Evolutionary conservation across 768 basidiomycete species (phyloP), one percentile per base, ranked within the genome.

Genomic region (Leccinellum rugosiceps): DNA sequence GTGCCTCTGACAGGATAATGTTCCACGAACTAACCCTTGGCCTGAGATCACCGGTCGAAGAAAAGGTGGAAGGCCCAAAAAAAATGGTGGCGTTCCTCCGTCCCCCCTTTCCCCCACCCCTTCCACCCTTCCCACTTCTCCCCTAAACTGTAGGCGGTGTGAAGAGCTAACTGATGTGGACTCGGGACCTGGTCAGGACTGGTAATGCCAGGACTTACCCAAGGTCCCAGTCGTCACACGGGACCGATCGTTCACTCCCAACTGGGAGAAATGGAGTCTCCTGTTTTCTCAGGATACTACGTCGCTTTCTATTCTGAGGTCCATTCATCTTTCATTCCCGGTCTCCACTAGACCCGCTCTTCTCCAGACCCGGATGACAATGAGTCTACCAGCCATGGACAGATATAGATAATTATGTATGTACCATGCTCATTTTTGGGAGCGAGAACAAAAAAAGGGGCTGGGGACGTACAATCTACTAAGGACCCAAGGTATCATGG

Each of bases 261-360:
- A 43, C 41, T 43, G 41, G 41, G 38, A 41, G 41, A 19, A n/a
- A 11, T 43, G 41, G 41, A 43, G 41, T 43, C 41, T 43, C 41
- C 41, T 41, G 38, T 41, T 19, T 43, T 43, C 41, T 43, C 41
- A 19, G 41, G 41, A 43, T 43, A 19, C 11, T 43, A 15, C 41
- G 43, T 38, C 21, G 6, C 44, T 21, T 45, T 41, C 41, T 19
- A 43, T 48, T 28, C 52, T 30, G 35, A 23, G 6, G 38, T 26
- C 57, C 47, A 49, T 58, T 21, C n/a, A 32, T 41, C 8, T 19
- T 52, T 62, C 54, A 62, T 62, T 62, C 59, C 59, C 54, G 53
- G 32, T 13, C 19, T 43, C 19, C 41, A 43, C 28, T 0, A 25
- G 13, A 19, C 35, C 59, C 17, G 17, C 21, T 41, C 38, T 61